Evolutionary conservation across 805 yeast species (phyloP).

Genomic region (fission yeast (Schizosaccharomyces pombe)): DNA sequence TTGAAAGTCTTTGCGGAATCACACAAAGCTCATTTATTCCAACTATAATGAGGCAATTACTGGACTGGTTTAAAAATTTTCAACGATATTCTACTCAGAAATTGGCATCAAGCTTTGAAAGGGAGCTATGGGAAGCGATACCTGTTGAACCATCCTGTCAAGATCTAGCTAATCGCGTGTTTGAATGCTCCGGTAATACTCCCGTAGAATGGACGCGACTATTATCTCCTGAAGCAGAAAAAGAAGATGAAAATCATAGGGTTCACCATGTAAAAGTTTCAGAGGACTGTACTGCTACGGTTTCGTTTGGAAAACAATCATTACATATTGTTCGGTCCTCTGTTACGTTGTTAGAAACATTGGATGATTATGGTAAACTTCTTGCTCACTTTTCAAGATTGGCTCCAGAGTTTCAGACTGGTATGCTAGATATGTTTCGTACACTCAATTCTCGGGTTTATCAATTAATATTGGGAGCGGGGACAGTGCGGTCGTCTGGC

Average conservation of each 20-base stretch:
- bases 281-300: too few species aligned
- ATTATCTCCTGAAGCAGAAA: too few species aligned
- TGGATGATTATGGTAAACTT: slow-evolving; percentile 34
- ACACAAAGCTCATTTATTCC: slow-evolving; percentile 14
- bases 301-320: background rate
- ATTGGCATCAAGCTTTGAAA: background rate
- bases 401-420: slow-evolving; percentile 11
- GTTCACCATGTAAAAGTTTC: too few species aligned
- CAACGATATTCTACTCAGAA: background rate
- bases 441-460: slow-evolving; percentile 31
- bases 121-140: background rate
- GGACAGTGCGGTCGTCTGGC: slow-evolving; percentile 54
- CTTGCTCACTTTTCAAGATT: background rate
- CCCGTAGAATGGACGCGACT: background rate
- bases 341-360: slow-evolving; percentile 39
- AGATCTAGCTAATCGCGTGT: background rate
- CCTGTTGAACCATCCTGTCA: background rate
- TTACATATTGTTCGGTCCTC: background rate
- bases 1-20: slow-evolving; percentile 61
- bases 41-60: background rate
- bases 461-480: slow-evolving; percentile 45
- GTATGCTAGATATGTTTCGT: slow-evolving; percentile 24
- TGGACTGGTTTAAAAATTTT: background rate
- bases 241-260: too few species aligned
- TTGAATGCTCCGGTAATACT: background rate